Evolutionary conservation across 1,284 basidiomycete genomes (phyloP).

Genomic region (Wallemia hederae): DNA sequence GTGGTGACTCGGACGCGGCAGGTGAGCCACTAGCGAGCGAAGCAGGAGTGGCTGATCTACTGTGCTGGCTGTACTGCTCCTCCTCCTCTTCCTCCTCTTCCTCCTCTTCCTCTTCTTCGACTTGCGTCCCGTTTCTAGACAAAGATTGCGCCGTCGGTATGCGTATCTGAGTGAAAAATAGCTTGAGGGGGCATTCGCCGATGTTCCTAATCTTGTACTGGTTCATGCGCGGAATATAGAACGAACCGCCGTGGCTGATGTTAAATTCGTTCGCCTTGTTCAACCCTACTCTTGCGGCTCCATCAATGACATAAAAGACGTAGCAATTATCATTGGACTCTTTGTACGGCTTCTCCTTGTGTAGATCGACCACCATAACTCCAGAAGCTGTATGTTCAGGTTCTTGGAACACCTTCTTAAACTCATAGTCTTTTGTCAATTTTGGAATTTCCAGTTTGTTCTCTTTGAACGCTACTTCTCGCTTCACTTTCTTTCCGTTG

Average conservation of each 20-base stretch:
- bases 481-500: no score
- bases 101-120: neutral
- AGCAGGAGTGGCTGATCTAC: no score
- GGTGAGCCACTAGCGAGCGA: no score
- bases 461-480: neutral
- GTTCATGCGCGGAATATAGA: constrained; percentile 76
- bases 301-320: constrained; percentile 68
- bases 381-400: constrained; percentile 73
- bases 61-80: no score
- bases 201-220: constrained; percentile 71
- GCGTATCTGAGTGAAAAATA: constrained; percentile 82
- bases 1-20: no score
- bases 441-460: constrained; percentile 7
- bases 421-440: constrained; percentile 38
- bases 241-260: constrained; percentile 54
- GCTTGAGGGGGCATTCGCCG: constrained; percentile 38
- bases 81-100: neutral
- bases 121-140: neutral
- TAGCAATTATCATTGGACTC: constrained; percentile 80
- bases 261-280: constrained; percentile 40
- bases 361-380: constrained; percentile 46
- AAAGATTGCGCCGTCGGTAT: constrained; percentile 23
- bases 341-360: constrained; percentile 55
- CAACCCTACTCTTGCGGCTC: constrained; percentile 56
- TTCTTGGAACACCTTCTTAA: constrained; percentile 87